These are phyloP conservation scores for Eucalyptus grandis DNA, from an alignment of 345 rosid species.

Conservation along the genomic window DNA sequence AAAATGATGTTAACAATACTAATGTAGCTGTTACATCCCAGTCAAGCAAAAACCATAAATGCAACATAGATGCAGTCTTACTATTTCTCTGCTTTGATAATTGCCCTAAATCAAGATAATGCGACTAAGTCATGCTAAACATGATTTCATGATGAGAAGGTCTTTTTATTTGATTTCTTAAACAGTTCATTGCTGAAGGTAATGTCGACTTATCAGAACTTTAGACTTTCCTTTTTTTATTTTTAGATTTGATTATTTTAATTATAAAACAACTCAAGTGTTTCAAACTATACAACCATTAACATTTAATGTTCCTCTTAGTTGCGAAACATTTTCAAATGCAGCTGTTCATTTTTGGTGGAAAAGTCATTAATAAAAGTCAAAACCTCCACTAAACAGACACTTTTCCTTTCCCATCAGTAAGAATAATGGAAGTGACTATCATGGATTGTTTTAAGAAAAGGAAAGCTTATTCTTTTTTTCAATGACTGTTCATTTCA, in stretches of 20 bases:
- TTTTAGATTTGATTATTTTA: background rate
- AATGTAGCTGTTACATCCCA: background rate
- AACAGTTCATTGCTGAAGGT: background rate
- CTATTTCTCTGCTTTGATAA: background rate
- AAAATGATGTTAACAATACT: background rate
- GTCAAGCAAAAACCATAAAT: background rate
- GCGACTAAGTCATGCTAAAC: background rate
- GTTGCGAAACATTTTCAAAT: background rate
- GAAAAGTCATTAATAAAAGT: background rate
- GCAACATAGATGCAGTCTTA: background rate
- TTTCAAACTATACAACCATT: background rate
- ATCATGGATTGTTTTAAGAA: background rate
- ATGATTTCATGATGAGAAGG: background rate
- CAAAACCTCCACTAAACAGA: background rate
- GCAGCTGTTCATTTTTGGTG: background rate
- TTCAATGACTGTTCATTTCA: background rate
- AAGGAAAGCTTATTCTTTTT: background rate
- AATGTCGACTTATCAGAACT: background rate
- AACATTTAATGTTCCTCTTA: background rate
- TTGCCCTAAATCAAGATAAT: background rate
- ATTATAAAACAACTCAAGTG: background rate
- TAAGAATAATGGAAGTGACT: background rate
- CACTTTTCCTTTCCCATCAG: background rate
- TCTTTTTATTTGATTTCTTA: background rate
- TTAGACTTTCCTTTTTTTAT: background rate